phyloP scores from a whole-genome alignment of 306 rosid genomes.

The Quercus berberidifolia region DNA sequence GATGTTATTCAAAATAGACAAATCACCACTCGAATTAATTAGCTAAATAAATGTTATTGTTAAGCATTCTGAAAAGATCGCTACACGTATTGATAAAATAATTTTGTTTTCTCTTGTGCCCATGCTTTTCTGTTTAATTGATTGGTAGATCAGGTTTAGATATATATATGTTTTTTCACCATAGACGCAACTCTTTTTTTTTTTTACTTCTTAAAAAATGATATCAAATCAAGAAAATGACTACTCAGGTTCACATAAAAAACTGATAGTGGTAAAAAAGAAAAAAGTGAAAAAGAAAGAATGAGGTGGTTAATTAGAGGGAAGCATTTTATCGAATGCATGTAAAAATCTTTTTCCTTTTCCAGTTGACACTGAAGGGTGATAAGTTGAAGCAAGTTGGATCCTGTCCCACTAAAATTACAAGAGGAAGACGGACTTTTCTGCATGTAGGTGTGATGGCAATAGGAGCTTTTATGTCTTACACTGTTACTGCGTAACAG shows the following conservation, averaged over 20 bases:
- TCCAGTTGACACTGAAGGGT: neutral
- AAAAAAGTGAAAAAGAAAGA: neutral
- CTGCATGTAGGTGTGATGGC: neutral
- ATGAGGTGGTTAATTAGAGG: neutral
- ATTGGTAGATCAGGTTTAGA: no score
- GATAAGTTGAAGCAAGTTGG: neutral
- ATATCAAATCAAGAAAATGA: neutral
- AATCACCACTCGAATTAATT: neutral
- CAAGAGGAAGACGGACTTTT: neutral
- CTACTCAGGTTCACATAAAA: neutral
- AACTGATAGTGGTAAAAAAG: neutral
- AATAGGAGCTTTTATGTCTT: conserved; percentile 8
- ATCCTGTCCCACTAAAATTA: neutral
- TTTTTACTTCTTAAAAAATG: neutral
- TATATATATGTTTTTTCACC: no score
- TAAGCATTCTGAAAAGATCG: neutral
- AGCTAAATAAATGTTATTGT: neutral
- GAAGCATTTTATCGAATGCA: neutral
- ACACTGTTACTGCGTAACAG: conserved; percentile 11
- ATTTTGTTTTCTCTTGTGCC: neutral
- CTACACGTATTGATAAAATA: neutral
- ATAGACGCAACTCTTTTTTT: no score
- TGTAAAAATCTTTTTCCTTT: neutral
- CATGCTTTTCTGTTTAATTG: no score
- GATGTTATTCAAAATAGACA: neutral